Evolutionary conservation across 2,329 filamentous ascomycete genomes (phyloP), one percentile per base, ranked within the genome.

Genomic region (Penicillium sclerotiorum): DNA sequence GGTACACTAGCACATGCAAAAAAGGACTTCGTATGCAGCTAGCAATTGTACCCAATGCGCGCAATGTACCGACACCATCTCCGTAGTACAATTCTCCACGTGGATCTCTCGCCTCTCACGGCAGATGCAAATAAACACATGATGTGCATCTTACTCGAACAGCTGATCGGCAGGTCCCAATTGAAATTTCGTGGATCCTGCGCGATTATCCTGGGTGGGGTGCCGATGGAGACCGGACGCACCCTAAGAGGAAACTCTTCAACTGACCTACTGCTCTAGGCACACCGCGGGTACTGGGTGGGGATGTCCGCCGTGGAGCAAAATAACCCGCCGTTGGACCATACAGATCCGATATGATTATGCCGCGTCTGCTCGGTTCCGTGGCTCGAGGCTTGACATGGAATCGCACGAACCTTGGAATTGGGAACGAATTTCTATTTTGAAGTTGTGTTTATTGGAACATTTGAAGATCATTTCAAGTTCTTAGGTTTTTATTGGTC

Each of bases 261-360:
- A 30, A 42, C 35, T 36, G 53, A 55, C 53, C 44, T 55, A 41
- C 52, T 55, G 33, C 43, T 55, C 42, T 49, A 37, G 52, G 46
- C 42, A 49, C 45, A 47, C 49, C 49, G 30, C 36, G 51, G 22
- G 40, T 49, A 45, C 37, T 37, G 4, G 12, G 40, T 43, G 40
- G 40, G 33, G 25, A 15, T 27, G 12, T 25, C 38, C 9, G 21
- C 7, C 25, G 25, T 27, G 25, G 25, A 28, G 25, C 13, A 3
- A 9, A 2, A 28, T 18, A 18, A 5, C 6, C 22, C 4, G 25
- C 8, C 17, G 25, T 20, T 7, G 15, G 25, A 32, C 39, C 40
- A 33, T 43, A 43, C 17, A 43, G 18, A 43, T 22, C 40, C 8
- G n/a, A 18, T 21, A 11, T 33, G 28, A 43, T 43, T 43, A 33